Evolutionary conservation across 176 grass and related monocot species (phyloP).

Genomic region (Canna indica): DNA sequence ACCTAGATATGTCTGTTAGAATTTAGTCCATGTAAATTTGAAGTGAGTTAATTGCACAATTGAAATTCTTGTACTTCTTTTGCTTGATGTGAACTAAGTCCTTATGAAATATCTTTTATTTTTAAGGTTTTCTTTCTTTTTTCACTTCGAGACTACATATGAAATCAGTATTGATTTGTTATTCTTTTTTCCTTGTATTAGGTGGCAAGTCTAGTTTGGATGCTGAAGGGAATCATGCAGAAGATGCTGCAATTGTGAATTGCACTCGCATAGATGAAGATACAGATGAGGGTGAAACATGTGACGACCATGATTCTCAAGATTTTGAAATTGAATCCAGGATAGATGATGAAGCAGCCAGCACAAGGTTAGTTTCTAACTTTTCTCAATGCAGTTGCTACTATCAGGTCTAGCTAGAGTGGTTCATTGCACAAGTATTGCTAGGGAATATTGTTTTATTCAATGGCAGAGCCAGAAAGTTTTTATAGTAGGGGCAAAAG

Average conservation of each 20-base stretch:
- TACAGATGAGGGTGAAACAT: conserved; percentile 16
- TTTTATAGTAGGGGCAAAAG: no score
- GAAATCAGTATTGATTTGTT: not conserved
- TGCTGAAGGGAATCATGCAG: conserved; percentile 18
- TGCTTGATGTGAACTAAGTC: no score
- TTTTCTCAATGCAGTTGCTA: not conserved
- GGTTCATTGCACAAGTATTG: not conserved
- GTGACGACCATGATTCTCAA: conserved; percentile 5
- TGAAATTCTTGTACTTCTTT: no score
- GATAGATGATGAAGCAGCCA: conserved; percentile 5
- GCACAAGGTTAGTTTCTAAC: conserved; percentile 25
- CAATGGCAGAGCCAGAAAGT: not conserved
- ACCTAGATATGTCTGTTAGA: not conserved
- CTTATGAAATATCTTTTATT: not conserved
- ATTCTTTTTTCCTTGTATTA: conserved; percentile 1
- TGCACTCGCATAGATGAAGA: conserved; percentile 2
- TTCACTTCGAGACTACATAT: not conserved
- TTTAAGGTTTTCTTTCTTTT: not conserved
- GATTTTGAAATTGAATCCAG: not conserved
- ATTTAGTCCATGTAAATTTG: not conserved
- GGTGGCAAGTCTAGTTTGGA: conserved; percentile 20
- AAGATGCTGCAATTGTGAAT: not conserved
- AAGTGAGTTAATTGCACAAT: not conserved
- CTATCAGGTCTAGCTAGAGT: not conserved
- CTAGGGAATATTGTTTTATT: not conserved